Base-by-base conservation (phyloP, 2,329 filamentous ascomycete species). In the Cercospora canescens region DNA sequence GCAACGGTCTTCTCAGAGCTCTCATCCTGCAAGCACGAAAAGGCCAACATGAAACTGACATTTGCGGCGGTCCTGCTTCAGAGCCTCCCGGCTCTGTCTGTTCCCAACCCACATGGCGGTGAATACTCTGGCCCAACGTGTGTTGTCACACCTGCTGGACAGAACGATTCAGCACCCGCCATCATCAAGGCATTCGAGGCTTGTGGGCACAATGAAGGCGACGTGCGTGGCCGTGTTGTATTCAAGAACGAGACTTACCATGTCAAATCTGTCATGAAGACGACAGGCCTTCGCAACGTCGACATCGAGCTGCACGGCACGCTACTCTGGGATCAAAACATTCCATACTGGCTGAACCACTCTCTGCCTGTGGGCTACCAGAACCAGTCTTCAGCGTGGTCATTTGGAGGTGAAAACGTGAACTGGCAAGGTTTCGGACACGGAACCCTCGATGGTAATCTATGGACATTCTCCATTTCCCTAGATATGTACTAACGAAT, bases 361-460 rank as follows among this genome's bases (percentile, higher is more conserved):
- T 84, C 82, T 4, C 79, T 86, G 68, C 79, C 81, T 0, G 78
- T 87, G 7, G 82, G 81, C 5, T 87, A 85, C 71, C 85, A 87
- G 73, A 85, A 87, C 67, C 84, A 86, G 66, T 83, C 80, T 21
- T 84, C 83, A 0, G 84, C 83, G 1, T 87, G 84, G 83, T 76
- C 83, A 56, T 81, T 87, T 69, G 85, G 86, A 57, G 87, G 86
- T 8, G 76, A 83, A 14, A 81, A 82, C 48, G 77, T 89, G 24
- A 72, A 76, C 8, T 81, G 84, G 68, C 76, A 83, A 32, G 86
- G 85, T 6, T 76, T 82, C 69, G 83, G 83, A 8, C 76, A 76
- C 26, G 86, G 86, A 6, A 86, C 83, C 1, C 76, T 88, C 9
- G 81, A 88, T 71, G 86, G 57, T 60, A 48, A 14, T 37, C n/a